Base-by-base conservation (phyloP, 106 monocot genomes). In the Dendrobium nobile region DNA sequence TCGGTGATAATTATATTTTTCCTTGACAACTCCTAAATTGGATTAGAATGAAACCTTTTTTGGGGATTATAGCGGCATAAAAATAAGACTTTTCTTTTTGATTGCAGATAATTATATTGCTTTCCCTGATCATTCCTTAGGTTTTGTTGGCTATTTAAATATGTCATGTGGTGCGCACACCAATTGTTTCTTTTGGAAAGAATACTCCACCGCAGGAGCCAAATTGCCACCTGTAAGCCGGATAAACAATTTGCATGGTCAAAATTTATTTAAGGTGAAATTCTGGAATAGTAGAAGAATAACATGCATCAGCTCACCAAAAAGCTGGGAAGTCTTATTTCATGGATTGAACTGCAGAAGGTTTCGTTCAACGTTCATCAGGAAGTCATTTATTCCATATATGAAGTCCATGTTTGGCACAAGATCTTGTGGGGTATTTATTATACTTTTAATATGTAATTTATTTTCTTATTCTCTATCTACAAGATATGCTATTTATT, bases 151-250 rank as follows among this genome's bases (percentile, higher is more conserved):
- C 58, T n/a, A 61, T n/a, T 79, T 70, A 43, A 47, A 45, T 45
- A 87, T 87, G 87, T 78, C 84, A 70, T 79, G 43, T 54, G 27
- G 76, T 56, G 42, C 47, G 4, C 79, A 37, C 45, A 67, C 73
- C 82, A 79, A 76, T 15, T 67, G 18, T 47, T 79, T 67, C 33
- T 61, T 31, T 75, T 45, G n/a, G 59, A 45, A 87, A 72, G 59
- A 58, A 41, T 78, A 65, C 19, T 15, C 44, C 47, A 8, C 47
- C 64, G 43, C 77, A 54, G 73, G 7, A 44, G 22, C 58, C 15
- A 28, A 70, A 59, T 61, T 72, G 31, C 77, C 56, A n/a, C 73
- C 72, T 40, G 40, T 4, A 55, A 81, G 31, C 54, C 78, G 77
- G 41, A 78, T 79, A 40, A 78, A 5, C 6, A 27, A 47, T 11